A percentile compares a stretch with the other conserved stretches of the same genome.
Conservation (phyloP, 73 alveolate genomes). For the Tetrahymena borealis region DNA sequence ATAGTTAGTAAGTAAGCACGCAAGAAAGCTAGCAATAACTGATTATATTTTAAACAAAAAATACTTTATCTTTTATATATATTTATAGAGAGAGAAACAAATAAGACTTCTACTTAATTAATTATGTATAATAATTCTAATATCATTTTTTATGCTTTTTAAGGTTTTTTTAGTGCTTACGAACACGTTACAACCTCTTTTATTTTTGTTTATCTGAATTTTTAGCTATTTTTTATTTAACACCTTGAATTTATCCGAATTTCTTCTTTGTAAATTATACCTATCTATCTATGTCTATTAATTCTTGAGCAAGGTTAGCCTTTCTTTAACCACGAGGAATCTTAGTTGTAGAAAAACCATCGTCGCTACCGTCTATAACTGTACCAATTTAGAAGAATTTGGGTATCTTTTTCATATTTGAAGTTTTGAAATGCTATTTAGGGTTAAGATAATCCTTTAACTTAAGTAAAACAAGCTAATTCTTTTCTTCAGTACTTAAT, state of each 20-base stretch:
- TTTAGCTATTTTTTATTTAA: not conserved
- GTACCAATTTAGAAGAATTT: not conserved
- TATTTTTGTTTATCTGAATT: not conserved
- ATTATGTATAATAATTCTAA: not conserved
- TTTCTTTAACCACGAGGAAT: not conserved
- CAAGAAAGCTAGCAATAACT: too few species aligned
- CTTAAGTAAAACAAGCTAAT: not conserved
- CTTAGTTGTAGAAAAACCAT: not conserved
- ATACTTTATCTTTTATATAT: too few species aligned
- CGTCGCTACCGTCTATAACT: not conserved
- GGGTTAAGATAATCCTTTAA: not conserved
- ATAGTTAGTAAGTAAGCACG: too few species aligned
- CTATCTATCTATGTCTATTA: not conserved
- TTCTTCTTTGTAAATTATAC: not conserved
- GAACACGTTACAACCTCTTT: not conserved
- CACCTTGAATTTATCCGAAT: not conserved
- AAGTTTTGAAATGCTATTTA: not conserved
- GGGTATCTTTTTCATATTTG: not conserved
- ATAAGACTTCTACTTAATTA: not conserved
- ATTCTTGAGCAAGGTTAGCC: not conserved
- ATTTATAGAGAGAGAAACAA: too few species aligned
- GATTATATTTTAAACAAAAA: too few species aligned
- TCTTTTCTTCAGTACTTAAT: not conserved
- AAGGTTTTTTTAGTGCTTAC: not conserved
- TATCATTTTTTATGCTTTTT: not conserved